These are phyloP conservation scores for Geranium brycei DNA, from an alignment of 345 rosid genomes.

Conservation along the genomic window DNA sequence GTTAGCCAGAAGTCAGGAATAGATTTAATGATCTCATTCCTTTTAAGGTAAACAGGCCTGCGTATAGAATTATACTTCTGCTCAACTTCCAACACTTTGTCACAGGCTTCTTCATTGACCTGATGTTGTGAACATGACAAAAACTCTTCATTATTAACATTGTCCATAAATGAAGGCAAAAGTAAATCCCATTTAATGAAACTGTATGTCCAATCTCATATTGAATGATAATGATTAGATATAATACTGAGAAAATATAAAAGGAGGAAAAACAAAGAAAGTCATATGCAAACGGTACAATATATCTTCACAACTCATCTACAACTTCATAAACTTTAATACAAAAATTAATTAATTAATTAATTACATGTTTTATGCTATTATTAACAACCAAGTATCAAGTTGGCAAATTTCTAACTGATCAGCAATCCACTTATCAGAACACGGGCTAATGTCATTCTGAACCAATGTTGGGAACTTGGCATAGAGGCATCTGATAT, in stretches of 20 bases:
- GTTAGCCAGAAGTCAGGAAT: slow-evolving; percentile 93
- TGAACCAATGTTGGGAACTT: not conserved
- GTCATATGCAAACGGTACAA: no score
- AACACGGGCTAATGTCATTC: not conserved
- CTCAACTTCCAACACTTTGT: slow-evolving; percentile 82
- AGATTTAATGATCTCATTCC: slow-evolving; percentile 57
- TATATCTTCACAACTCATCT: not conserved
- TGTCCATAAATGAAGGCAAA: not conserved
- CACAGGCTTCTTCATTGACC: slow-evolving; percentile 92
- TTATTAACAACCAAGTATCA: no score
- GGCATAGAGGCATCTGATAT: not conserved
- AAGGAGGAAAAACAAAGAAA: not conserved
- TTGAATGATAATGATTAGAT: not conserved
- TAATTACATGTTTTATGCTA: not conserved
- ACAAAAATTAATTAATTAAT: no score
- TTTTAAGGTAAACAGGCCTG: slow-evolving; percentile 73
- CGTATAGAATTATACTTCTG: slow-evolving; percentile 75
- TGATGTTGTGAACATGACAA: slow-evolving; percentile 7
- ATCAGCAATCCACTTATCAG: not conserved
- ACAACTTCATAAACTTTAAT: no score
- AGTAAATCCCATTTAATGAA: not conserved
- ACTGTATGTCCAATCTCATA: not conserved
- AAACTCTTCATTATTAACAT: not conserved
- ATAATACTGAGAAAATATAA: not conserved
- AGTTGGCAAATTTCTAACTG: not conserved